A percentile compares a stretch with the other conserved stretches of the same genome.
Evolutionary conservation across 768 basidiomycete species (phyloP).

Genomic region (Tricholoma sp.): DNA sequence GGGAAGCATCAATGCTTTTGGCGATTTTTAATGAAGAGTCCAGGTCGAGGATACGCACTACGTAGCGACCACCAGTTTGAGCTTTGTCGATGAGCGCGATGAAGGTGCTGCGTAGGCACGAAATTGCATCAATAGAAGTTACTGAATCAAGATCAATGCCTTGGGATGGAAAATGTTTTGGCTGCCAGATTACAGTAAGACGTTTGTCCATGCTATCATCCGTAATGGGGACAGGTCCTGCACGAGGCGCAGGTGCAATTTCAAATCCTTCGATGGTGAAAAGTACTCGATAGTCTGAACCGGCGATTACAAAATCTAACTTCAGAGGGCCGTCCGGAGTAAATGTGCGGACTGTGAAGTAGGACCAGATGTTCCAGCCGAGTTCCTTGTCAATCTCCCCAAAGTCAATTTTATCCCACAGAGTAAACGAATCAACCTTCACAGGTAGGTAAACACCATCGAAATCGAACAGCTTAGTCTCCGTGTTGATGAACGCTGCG

Average conservation of each 20-base stretch:
- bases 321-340: background rate
- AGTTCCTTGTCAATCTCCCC: background rate
- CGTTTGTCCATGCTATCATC: background rate
- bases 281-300: background rate
- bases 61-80: background rate
- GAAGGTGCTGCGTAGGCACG: background rate
- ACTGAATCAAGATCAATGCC: background rate
- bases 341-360: background rate
- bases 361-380: background rate
- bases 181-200: background rate
- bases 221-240: background rate
- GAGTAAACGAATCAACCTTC: constrained; percentile 1
- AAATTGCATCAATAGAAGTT: background rate
- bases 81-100: background rate
- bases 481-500: constrained; percentile 4
- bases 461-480: constrained; percentile 1
- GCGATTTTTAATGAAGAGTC: background rate
- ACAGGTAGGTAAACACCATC: constrained; percentile 2
- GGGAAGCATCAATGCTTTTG: background rate
- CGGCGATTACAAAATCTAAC: background rate
- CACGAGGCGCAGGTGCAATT: background rate
- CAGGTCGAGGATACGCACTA: background rate
- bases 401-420: constrained; percentile 3
- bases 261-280: constrained; percentile 1
- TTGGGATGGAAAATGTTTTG: background rate